Conservation (phyloP, 805 yeast genomes). For the Komagataella phaffii region DNA sequence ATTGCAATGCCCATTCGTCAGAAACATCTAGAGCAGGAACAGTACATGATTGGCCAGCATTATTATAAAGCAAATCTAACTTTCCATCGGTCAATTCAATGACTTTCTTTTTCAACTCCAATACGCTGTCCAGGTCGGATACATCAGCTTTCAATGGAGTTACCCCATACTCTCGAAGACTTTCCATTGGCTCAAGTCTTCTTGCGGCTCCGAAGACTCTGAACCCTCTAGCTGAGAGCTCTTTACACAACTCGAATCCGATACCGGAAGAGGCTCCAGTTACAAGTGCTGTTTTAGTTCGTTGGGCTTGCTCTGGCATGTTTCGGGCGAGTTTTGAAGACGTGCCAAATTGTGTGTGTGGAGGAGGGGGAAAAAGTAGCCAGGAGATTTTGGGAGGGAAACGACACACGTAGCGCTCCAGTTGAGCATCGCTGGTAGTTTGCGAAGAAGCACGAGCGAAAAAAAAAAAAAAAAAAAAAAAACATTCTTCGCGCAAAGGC, state of each 20-base stretch:
- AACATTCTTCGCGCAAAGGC: not conserved
- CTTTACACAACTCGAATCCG: slow-evolving; percentile 33
- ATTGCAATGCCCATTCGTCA: slow-evolving; percentile 34
- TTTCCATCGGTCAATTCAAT: slow-evolving; percentile 27
- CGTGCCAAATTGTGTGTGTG: not conserved
- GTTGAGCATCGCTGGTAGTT: not conserved
- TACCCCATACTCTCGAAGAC: slow-evolving; percentile 30
- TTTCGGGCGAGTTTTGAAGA: not conserved
- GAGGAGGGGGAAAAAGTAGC: not conserved
- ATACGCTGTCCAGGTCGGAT: slow-evolving; percentile 32
- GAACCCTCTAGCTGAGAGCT: slow-evolving; percentile 28
- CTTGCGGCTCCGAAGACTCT: slow-evolving; percentile 67
- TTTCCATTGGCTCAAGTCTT: slow-evolving; percentile 45
- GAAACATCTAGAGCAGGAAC: slow-evolving; percentile 57
- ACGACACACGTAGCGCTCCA: not conserved
- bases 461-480: too few relatives aligned
- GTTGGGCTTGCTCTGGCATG: not conserved
- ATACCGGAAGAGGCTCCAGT: slow-evolving; percentile 53
- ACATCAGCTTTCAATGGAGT: slow-evolving; percentile 44
- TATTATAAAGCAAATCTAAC: slow-evolving; percentile 53
- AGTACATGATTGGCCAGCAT: slow-evolving; percentile 58
- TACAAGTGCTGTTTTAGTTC: slow-evolving; percentile 27
- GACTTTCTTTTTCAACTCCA: slow-evolving; percentile 27
- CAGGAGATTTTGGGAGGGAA: not conserved
- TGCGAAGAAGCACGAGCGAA: too few relatives aligned